Evolutionary conservation across 2,329 filamentous ascomycete species (phyloP), one percentile per base, ranked within the genome.

Genomic region (Corinectria fuckeliana): DNA sequence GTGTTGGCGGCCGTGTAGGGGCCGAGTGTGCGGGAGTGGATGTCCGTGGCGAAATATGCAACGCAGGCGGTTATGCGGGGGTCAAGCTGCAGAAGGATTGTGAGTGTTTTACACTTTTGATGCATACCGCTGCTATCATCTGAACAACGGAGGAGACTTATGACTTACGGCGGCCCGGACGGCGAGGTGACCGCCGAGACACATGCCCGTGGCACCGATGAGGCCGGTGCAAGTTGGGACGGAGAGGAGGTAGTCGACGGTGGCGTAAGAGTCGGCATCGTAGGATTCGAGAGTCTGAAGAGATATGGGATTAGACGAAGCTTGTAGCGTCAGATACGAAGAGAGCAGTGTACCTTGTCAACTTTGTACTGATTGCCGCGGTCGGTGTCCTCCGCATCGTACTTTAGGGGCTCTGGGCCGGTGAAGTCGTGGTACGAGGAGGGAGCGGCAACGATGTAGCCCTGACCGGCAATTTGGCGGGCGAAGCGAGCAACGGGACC

Each of bases 361-460:
- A 95, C 82, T 75, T 97, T 97, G 85, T 87, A 96, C 60, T 87
- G 84, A 74, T 97, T 98, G 21, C 94, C 93, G 41, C 86, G 82
- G 74, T 97, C 92, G 0, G 94, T 98, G 51, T 95, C 93, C 2
- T 91, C 90, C 0, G 83, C 92, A 72, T 97, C 91, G 75, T 97
- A 97, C 49, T 91, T 86, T 38, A 97, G 81, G 10, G 93, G 81
- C 70, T 94, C 91, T 0, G 93, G 91, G 4, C 91, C 91, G 1
- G 88, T 92, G 78, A 97, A 97, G 76, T 97, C 93, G 74, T 97
- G 93, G 77, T 97, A 97, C 28, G 89, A 93, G 32, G 91, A 95
- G 0, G 93, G 92, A 0, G 93, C 93, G 9, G 91, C 93, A 66
- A 94, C 93, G 67, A 97, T 96, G 80, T 96, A 97, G 71, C 93